Conservation (phyloP, 805 yeast genomes). For the Zygoascus tannicola region DNA sequence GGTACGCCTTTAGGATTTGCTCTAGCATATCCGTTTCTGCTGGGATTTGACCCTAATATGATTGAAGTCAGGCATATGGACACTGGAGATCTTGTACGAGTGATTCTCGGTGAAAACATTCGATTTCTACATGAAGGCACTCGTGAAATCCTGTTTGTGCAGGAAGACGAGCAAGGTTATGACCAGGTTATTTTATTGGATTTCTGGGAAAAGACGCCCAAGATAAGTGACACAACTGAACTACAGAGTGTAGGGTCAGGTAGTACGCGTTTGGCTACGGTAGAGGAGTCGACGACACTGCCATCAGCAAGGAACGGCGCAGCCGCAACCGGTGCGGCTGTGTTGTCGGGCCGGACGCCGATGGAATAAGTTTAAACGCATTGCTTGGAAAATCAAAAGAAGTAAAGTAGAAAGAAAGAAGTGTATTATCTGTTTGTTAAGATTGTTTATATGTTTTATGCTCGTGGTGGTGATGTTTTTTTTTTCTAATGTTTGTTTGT, state of each 20-base stretch:
- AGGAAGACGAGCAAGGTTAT: conserved; percentile 81
- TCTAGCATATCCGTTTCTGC: conserved; percentile 83
- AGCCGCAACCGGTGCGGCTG: too few species aligned
- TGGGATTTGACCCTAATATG: conserved; percentile 83
- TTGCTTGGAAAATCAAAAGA: too few species aligned
- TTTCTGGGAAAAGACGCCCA: conserved; percentile 49
- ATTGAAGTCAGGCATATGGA: conserved; percentile 91
- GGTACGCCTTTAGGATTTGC: conserved; percentile 91
- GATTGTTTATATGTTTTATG: too few species aligned
- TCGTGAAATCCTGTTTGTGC: conserved; percentile 87
- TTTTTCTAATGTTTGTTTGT: too few species aligned
- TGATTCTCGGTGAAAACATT: conserved; percentile 88
- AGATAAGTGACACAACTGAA: background rate
- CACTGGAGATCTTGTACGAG: conserved; percentile 72
- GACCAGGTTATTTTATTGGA: conserved; percentile 90
- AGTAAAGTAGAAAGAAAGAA: too few species aligned
- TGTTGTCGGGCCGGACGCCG: too few species aligned
- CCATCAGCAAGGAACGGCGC: too few species aligned
- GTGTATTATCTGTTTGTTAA: too few species aligned
- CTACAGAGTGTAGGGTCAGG: background rate
- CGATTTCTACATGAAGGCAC: conserved; percentile 81
- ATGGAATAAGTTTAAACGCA: too few species aligned
- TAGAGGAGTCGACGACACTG: background rate
- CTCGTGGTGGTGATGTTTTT: too few species aligned
- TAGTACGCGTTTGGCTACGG: background rate